These are phyloP conservation scores for Talaromyces sp. DNA, from an alignment of 2,329 filamentous ascomycete genomes.

Conservation along the genomic window DNA sequence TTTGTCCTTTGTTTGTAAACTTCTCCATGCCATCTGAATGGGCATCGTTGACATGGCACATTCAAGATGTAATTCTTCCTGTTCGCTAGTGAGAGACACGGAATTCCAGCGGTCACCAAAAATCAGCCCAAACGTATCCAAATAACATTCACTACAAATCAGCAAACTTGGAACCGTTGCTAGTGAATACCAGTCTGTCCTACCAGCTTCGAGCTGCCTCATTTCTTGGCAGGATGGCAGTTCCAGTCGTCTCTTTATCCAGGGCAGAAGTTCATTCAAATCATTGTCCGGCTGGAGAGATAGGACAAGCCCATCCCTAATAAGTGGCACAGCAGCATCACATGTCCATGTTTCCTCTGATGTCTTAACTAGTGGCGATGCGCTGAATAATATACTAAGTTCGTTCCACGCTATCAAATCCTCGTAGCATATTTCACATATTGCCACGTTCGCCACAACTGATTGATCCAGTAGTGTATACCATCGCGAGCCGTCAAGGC, in stretches of 20 bases:
- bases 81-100: background rate
- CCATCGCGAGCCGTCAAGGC: background rate
- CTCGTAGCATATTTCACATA: background rate
- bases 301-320: background rate
- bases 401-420: constrained; percentile 18
- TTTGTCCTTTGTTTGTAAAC: background rate
- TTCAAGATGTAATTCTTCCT: background rate
- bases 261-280: background rate
- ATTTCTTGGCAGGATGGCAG: background rate
- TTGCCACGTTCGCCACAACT: background rate
- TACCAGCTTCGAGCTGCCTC: background rate
- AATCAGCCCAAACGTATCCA: background rate
- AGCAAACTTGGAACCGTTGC: background rate
- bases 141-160: background rate
- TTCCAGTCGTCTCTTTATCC: background rate
- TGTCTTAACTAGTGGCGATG: background rate
- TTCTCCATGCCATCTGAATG: background rate
- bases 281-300: background rate
- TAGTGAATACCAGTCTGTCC: background rate
- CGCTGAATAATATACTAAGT: constrained; percentile 49
- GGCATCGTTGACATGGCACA: background rate
- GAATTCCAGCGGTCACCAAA: background rate
- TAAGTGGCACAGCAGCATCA: background rate
- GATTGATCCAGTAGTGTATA: background rate
- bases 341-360: background rate